Conservation (phyloP, 805 yeast genomes). For the Ascoidea rubescens region DNA sequence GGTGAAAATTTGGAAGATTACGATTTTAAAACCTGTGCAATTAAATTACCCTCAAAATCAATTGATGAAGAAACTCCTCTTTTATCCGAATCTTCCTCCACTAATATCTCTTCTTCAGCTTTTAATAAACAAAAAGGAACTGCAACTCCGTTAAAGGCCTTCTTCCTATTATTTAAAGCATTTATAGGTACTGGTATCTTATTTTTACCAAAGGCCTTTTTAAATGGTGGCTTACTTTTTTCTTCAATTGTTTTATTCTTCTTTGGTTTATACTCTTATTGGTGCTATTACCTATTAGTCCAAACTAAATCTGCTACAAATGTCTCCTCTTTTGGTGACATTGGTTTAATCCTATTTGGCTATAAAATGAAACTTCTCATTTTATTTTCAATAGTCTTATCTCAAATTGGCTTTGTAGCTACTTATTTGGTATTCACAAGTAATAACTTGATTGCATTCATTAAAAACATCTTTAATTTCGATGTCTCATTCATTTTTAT, state of each 20-base stretch:
- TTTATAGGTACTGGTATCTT: constrained; percentile 69
- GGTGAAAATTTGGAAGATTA: constrained; percentile 70
- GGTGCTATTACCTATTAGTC: constrained; percentile 62
- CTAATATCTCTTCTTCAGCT: constrained; percentile 1
- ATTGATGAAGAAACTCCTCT: constrained; percentile 17
- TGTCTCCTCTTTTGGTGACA: constrained; percentile 70
- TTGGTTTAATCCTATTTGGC: constrained; percentile 54
- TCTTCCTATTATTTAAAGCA: constrained; percentile 56
- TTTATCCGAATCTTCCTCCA: constrained; percentile 8
- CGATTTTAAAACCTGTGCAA: constrained; percentile 32
- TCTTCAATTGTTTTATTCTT: constrained; percentile 36
- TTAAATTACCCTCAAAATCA: constrained; percentile 21
- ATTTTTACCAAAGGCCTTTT: constrained; percentile 55
- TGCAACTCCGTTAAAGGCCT: constrained; percentile 61
- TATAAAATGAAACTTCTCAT: constrained; percentile 50
- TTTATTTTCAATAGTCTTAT: constrained; percentile 45
- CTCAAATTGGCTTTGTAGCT: constrained; percentile 72
- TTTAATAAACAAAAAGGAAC: constrained; percentile 33
- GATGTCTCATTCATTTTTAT: constrained; percentile 27
- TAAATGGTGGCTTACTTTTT: constrained; percentile 59
- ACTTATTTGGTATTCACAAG: constrained; percentile 73
- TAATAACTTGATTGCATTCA: constrained; percentile 54
- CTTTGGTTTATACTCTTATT: constrained; percentile 60
- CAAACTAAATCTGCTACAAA: constrained; percentile 41
- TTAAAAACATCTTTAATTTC: constrained; percentile 31